Evolutionary conservation across 169 alveolate species (phyloP).

Genomic region (Plasmodium billcollinsi): DNA sequence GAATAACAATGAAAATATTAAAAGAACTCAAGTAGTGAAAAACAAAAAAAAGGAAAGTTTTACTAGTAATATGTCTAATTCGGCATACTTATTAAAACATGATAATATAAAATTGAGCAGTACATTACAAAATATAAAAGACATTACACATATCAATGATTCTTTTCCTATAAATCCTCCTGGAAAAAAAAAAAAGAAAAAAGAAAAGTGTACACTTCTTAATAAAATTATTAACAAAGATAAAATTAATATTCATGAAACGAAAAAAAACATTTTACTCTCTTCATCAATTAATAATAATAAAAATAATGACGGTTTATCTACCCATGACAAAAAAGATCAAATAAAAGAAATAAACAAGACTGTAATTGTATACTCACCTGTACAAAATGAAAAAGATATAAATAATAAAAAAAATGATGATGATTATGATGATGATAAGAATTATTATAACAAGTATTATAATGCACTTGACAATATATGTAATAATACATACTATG

Average conservation of each 20-base stretch:
- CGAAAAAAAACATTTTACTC: too few species aligned
- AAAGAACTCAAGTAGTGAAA: not conserved
- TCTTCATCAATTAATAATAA: too few species aligned
- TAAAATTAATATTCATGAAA: too few species aligned
- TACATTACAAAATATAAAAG: not conserved
- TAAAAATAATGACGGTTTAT: too few species aligned
- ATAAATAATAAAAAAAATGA: slow-evolving; percentile 1
- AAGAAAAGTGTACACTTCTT: slow-evolving; percentile 35
- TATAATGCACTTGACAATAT: slow-evolving; percentile 6
- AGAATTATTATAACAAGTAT: slow-evolving; percentile 14
- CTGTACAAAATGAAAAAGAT: not conserved
- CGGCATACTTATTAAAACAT: not conserved
- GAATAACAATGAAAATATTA: slow-evolving; percentile 8
- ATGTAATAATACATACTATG: too few species aligned
- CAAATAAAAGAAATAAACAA: not conserved
- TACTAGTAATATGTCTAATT: not conserved
- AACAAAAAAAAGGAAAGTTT: not conserved
- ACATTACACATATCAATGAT: not conserved
- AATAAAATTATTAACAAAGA: slow-evolving; percentile 13
- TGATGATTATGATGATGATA: not conserved
- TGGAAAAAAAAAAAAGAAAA: slow-evolving; percentile 50
- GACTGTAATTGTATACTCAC: too few species aligned
- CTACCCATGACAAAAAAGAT: not conserved
- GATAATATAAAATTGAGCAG: not conserved
- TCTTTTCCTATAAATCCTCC: slow-evolving; percentile 16